These are phyloP conservation scores for Picochlorum sp. DNA, from an alignment of 139 green algal species.

Conservation along the genomic window DNA sequence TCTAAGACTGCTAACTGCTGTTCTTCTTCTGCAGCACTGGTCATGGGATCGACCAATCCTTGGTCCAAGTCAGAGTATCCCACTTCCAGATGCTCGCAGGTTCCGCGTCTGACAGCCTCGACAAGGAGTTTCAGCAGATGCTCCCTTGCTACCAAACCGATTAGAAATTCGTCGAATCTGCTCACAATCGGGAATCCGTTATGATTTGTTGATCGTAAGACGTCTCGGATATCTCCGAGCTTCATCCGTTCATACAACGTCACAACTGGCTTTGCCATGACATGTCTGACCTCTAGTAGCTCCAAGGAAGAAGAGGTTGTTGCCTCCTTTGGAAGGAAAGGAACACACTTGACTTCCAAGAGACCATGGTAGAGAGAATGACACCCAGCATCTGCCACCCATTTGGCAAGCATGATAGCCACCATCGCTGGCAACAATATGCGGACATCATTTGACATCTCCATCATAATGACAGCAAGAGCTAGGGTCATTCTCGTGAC, in stretches of 20 bases:
- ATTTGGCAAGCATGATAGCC: slow-evolving; percentile 74
- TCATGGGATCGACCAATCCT: slow-evolving; percentile 21
- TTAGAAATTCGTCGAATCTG: slow-evolving; percentile 18
- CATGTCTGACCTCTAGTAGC: slow-evolving; percentile 44
- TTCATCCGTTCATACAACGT: slow-evolving; percentile 43
- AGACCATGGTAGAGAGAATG: slow-evolving; percentile 77
- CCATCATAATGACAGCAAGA: slow-evolving; percentile 85
- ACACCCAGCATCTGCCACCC: slow-evolving; percentile 59
- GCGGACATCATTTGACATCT: slow-evolving; percentile 78
- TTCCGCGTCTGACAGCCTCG: slow-evolving; percentile 29
- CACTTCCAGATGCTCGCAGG: slow-evolving; percentile 33
- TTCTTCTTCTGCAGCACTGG: slow-evolving; percentile 24
- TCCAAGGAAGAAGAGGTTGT: slow-evolving; percentile 36
- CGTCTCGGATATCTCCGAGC: slow-evolving; percentile 39
- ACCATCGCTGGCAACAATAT: slow-evolving; percentile 83
- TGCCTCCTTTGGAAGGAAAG: slow-evolving; percentile 54
- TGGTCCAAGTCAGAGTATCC: slow-evolving; percentile 35
- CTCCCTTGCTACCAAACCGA: slow-evolving; percentile 61
- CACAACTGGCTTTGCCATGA: slow-evolving; percentile 61
- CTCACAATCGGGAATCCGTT: slow-evolving; percentile 61
- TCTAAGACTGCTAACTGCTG: slow-evolving; percentile 56
- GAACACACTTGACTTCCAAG: slow-evolving; percentile 75
- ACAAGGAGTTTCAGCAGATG: slow-evolving; percentile 74
- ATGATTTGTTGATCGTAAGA: slow-evolving; percentile 48
- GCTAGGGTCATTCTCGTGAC: slow-evolving; percentile 81